phyloP scores from a whole-genome alignment of 805 yeast species.

The Myxozyma sirexii region DNA sequence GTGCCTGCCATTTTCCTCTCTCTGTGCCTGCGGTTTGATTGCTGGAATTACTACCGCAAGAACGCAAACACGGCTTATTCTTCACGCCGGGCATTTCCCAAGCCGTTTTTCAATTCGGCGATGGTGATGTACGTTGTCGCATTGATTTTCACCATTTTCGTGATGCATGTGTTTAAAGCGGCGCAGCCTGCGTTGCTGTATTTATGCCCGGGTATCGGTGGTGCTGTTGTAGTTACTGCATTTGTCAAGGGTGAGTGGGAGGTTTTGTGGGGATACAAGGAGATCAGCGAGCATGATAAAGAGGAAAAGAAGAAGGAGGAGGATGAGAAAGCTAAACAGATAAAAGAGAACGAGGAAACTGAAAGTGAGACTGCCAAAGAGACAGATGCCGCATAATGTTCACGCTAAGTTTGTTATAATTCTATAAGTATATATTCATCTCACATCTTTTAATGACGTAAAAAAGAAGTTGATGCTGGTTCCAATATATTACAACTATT shows the following conservation, averaged over 20 bases:
- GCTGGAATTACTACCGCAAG: conserved; percentile 46
- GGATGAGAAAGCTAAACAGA: background rate
- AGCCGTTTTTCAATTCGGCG: conserved; percentile 52
- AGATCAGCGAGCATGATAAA: conserved; percentile 23
- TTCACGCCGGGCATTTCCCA: conserved; percentile 42
- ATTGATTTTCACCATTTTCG: conserved; percentile 48
- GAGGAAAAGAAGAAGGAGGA: conserved; percentile 38
- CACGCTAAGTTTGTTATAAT: too few relatives aligned
- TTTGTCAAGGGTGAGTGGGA: conserved; percentile 14
- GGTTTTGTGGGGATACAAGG: conserved; percentile 26
- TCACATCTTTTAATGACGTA: too few relatives aligned
- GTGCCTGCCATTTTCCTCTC: conserved; percentile 60
- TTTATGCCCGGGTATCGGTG: conserved; percentile 52
- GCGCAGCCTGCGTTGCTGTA: conserved; percentile 74
- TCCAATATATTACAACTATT: background rate
- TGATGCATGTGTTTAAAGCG: conserved; percentile 44
- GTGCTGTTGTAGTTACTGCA: conserved; percentile 25
- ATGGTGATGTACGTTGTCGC: conserved; percentile 55
- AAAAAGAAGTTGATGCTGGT: background rate
- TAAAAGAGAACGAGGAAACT: background rate
- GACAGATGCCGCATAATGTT: background rate
- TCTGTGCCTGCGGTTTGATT: conserved; percentile 59
- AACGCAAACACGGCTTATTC: conserved; percentile 38
- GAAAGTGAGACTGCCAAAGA: background rate
- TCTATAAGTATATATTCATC: too few relatives aligned